Evolutionary conservation across 1,139 yeast species (phyloP).

Genomic region (Hyphopichia burtonii): DNA sequence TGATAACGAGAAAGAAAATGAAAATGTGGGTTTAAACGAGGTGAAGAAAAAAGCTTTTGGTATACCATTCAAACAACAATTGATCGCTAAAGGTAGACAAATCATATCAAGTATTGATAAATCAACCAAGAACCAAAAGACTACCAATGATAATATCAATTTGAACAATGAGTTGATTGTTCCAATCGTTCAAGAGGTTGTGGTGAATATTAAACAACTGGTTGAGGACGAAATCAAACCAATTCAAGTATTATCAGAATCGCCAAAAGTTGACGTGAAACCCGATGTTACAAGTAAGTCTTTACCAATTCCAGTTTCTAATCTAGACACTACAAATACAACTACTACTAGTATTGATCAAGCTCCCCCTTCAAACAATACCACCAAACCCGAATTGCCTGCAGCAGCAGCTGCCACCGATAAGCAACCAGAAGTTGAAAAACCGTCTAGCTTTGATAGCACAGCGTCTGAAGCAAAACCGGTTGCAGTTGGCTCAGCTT

Average conservation of each 20-base stretch:
- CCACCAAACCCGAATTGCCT: too few species aligned
- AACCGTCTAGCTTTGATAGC: too few species aligned
- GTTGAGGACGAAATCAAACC: constrained; percentile 18
- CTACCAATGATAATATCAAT: neutral
- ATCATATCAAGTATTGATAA: neutral
- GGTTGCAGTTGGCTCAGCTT: neutral
- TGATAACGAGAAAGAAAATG: constrained; percentile 8
- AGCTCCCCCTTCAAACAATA: neutral
- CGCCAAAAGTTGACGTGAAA: neutral
- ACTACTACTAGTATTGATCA: neutral
- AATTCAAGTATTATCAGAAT: constrained; percentile 2
- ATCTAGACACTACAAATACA: neutral
- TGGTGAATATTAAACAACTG: constrained; percentile 23
- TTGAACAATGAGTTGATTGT: neutral
- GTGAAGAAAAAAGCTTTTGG: constrained; percentile 12
- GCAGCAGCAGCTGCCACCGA: neutral
- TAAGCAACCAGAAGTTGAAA: neutral
- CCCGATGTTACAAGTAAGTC: neutral
- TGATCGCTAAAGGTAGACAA: constrained; percentile 11
- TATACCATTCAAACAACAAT: constrained; percentile 23
- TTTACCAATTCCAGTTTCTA: neutral
- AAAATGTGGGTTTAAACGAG: neutral
- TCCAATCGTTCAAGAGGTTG: constrained; percentile 22
- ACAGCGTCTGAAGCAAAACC: neutral
- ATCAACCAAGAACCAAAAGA: neutral